Evolutionary conservation across 805 yeast genomes (phyloP).

Genomic region (Myxozyma mucilagina): DNA sequence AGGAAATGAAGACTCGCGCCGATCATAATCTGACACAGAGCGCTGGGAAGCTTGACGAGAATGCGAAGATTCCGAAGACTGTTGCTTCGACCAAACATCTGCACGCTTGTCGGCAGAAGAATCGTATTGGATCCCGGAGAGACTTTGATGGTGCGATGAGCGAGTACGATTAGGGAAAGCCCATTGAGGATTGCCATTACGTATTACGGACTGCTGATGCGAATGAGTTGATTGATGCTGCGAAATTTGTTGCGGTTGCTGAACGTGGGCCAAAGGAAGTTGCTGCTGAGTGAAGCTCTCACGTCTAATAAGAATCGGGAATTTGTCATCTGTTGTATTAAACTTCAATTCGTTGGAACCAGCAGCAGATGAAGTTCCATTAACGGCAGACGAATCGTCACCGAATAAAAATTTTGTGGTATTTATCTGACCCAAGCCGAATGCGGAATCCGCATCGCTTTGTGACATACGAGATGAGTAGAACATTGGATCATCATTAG

Average conservation of each 20-base stretch:
- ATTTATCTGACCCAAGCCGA: constrained; percentile 24
- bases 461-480: constrained; percentile 13
- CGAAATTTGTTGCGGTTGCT: constrained; percentile 10
- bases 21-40: constrained; percentile 23
- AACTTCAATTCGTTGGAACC: constrained; percentile 29
- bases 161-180: constrained; percentile 22
- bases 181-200: constrained; percentile 9
- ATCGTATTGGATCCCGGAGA: constrained; percentile 20
- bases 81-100: constrained; percentile 7
- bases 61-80: constrained; percentile 12
- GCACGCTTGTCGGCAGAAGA: constrained; percentile 22
- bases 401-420: constrained; percentile 29
- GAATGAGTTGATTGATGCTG: neutral
- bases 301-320: constrained; percentile 40
- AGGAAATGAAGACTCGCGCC: constrained; percentile 17
- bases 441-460: constrained; percentile 19
- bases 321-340: constrained; percentile 40
- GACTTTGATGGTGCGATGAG: constrained; percentile 20
- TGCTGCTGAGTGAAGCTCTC: constrained; percentile 30
- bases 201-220: constrained; percentile 5
- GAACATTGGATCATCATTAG: constrained; percentile 25
- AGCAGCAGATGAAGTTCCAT: constrained; percentile 8
- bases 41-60: constrained; percentile 29
- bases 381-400: constrained; percentile 13
- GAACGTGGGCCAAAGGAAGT: constrained; percentile 5